Base-by-base conservation (phyloP, 768 basidiomycete species). In the Amanita phalloides region DNA sequence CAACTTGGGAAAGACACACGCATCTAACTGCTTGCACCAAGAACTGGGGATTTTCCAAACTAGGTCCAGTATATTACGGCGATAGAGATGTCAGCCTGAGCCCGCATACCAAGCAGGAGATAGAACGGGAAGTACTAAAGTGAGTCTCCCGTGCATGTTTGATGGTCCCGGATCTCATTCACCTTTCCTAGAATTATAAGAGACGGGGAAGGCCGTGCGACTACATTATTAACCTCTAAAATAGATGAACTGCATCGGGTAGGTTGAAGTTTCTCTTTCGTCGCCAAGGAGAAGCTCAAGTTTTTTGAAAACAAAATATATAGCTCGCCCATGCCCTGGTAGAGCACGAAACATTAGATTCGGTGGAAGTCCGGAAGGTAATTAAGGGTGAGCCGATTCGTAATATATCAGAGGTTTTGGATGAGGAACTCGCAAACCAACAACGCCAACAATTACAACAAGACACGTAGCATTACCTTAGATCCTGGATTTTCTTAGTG, bases 311-410 rank as follows among this genome's bases (percentile, higher is more conserved):
- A 30, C 30, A 30, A 10, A 45, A 20, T n/a, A 55, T 57, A 26
- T 56, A 93, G 91, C 80, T 98, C 37, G 94, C 95, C 1, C 77
- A 78, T 50, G 95, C 95, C 8, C 71, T 99, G 53, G 86, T 99
- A 10, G 93, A 97, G 64, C 86, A 95, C 67, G 95, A 99, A 71
- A 97, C 95, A 17, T 71, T 99, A 56, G 83, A 84, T 57, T 72
- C 79, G 37, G 84, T 89, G 8, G 92, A 99, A 66, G 94, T 97
- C 14, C 72, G 76, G 60, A 84, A 78, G 67, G 91, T 94, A 23
- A 78, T 97, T 63, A 82, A 74, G 53, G 93, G 93, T 36, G 83
- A 95, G 64, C 73, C 77, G 48, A 86, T 91, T 66, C 81, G 84
- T 53, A 76, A 71, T 53, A 76, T 87, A 57, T 69, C 76, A 56